Conservation (phyloP, 495 filamentous ascomycete genomes). For the Trichoderma asperelloides region DNA sequence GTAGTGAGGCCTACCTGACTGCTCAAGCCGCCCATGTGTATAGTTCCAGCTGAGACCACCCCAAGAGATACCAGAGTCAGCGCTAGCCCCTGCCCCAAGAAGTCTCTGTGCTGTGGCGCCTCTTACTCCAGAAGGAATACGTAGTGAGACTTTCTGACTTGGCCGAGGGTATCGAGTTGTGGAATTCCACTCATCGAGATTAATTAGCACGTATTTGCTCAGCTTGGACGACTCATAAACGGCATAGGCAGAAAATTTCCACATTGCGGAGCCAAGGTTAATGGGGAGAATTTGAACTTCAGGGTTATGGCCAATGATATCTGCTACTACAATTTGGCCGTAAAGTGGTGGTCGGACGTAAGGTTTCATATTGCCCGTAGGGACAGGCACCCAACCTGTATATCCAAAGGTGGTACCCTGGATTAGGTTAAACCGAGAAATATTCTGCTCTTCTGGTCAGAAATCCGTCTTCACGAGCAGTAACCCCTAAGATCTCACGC, state of each 20-base stretch:
- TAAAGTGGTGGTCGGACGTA: neutral
- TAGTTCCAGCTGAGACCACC: slow-evolving; percentile 3
- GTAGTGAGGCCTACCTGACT: neutral
- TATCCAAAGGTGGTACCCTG: neutral
- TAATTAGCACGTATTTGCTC: neutral
- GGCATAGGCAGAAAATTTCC: neutral
- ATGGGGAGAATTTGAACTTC: neutral
- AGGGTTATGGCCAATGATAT: neutral
- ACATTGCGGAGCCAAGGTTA: neutral
- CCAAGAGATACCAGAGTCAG: neutral
- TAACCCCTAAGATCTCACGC: neutral
- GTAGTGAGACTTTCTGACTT: neutral
- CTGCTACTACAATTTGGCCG: neutral
- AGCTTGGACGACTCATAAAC: neutral
- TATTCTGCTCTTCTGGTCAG: neutral
- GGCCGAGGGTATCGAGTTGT: neutral
- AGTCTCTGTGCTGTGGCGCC: neutral
- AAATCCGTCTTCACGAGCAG: neutral
- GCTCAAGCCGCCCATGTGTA: neutral
- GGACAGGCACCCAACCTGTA: neutral
- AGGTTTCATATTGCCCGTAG: neutral
- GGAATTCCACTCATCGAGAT: slow-evolving; percentile 1
- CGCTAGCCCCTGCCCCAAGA: neutral
- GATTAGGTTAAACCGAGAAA: neutral
- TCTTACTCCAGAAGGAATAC: neutral